These are phyloP conservation scores for Furcasterigmium furcatum DNA, from an alignment of 2,329 filamentous ascomycete genomes.

Conservation along the genomic window DNA sequence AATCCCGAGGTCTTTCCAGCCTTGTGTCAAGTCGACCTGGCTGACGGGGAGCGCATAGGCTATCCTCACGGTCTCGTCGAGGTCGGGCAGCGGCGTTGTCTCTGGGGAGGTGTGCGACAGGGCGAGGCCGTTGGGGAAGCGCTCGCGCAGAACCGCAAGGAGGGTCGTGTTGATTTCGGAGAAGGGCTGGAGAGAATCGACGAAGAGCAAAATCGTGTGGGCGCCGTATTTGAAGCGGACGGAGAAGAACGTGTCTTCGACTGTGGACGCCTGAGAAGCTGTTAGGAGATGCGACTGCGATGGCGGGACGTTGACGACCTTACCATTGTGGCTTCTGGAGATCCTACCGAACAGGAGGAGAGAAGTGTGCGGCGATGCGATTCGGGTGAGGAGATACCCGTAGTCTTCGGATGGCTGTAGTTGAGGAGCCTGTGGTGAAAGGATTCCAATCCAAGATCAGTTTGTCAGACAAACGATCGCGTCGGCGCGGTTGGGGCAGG, in stretches of 20 bases:
- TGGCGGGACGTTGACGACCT: too few species aligned
- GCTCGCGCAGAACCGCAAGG: slow-evolving; percentile 52
- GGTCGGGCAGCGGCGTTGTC: slow-evolving; percentile 33
- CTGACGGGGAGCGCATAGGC: slow-evolving; percentile 43
- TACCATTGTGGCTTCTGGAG: too few species aligned
- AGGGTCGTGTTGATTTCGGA: slow-evolving; percentile 55
- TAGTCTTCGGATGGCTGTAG: too few species aligned
- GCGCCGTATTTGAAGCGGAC: slow-evolving; percentile 71
- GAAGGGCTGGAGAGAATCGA: slow-evolving; percentile 56
- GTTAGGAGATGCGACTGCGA: too few species aligned
- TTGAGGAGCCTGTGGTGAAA: too few species aligned
- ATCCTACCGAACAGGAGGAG: too few species aligned
- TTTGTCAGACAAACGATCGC: too few species aligned
- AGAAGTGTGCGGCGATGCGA: too few species aligned
- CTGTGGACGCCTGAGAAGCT: slow-evolving; percentile 6
- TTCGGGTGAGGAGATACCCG: too few species aligned
- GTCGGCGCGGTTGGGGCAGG: too few species aligned
- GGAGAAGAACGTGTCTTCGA: slow-evolving; percentile 54
- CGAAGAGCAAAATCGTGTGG: slow-evolving; percentile 67
- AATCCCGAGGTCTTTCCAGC: slow-evolving; percentile 46
- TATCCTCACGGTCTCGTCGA: slow-evolving; percentile 36
- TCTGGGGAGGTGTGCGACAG: slow-evolving; percentile 25
- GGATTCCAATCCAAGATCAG: too few species aligned
- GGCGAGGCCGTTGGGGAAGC: slow-evolving; percentile 52
- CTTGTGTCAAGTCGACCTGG: slow-evolving; percentile 39